Percentiles rank a stretch among this genome's conserved stretches.
phyloP scores from a whole-genome alignment of 164 flowering plant species.

The Tinospora cordifolia region DNA sequence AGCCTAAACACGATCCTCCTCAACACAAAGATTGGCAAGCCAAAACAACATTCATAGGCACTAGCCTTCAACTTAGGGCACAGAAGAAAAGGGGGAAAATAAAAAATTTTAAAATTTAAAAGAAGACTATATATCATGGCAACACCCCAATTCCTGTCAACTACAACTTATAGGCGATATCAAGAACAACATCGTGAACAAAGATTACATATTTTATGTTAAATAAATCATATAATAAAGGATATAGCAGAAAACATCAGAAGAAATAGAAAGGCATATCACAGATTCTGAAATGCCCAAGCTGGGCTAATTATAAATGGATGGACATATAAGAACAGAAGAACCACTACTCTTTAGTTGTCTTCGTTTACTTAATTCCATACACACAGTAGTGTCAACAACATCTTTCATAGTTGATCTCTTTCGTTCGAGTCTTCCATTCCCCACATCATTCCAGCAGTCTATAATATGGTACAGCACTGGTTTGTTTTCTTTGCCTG shows the following conservation, averaged over 20 bases:
- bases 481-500: conserved; percentile 94
- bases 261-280: background rate
- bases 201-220: background rate
- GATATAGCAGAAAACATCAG: conserved; percentile 1
- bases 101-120: too few relatives aligned
- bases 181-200: background rate
- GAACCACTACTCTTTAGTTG: background rate
- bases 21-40: too few relatives aligned
- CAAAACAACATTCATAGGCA: too few relatives aligned
- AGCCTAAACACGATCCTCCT: too few relatives aligned
- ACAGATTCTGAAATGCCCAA: conserved; percentile 3
- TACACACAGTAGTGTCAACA: background rate
- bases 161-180: background rate
- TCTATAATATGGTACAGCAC: conserved; percentile 79
- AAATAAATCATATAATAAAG: background rate
- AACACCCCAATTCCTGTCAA: too few relatives aligned
- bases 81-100: too few relatives aligned
- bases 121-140: too few relatives aligned
- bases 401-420: background rate
- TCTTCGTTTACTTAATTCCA: conserved; percentile 1
- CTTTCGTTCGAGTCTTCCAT: background rate
- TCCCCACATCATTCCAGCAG: background rate
- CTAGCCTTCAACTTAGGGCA: too few relatives aligned
- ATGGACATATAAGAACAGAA: conserved; percentile 3
- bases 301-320: background rate